Base-by-base conservation (phyloP, 1,284 basidiomycete species). In the Amylostereum chailletii region DNA sequence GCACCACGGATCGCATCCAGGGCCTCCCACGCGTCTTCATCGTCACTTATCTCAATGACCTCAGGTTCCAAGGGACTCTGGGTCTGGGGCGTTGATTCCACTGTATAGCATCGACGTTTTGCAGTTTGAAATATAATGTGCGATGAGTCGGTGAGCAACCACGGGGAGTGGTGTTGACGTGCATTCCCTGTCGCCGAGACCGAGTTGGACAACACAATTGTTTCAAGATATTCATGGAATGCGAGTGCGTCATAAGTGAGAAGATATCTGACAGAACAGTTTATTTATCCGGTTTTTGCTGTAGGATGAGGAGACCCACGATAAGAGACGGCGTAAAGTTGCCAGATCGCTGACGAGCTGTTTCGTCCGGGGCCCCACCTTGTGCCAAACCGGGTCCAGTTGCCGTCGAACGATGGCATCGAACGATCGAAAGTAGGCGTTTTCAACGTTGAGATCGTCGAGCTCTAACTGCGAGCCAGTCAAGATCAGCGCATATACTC, bases 331-430 rank as follows among this genome's bases (percentile, higher is more conserved):
- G 1, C 96, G 78, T 2, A 99, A 75, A 1, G 87, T 89, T 0
- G 86, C 83, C 4, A 99, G 76, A 60, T 99, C 95, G 45, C 77
- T 79, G 4, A 98, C 93, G 8, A 98, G 80, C 54, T 94, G 89
- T 60, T 93, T 94, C 1, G 94, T 99, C 57, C 83, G 86, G 2
- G 89, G 83, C 1, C 93, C 91, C 30, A 97, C 91, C 65, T 92
- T 90, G 65, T 99, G 94, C 96, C 96, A 99, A 3, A 97, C 86
- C 0, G 94, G 80, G 63, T 96, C 90, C 3, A 99, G 79, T 58
- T 94, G 90, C 41, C 84, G 79, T 6, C 94, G 81, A 1, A 98
- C 93, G 47, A 96, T 77, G 27, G 82, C 74, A 60, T 99, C 95
- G 62, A 99, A 99, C 1, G 89, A 92, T 32, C 85, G 81, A 67